Conservation (phyloP, 2,329 filamentous ascomycete species). For the Neopestalotiopsis sp. region DNA sequence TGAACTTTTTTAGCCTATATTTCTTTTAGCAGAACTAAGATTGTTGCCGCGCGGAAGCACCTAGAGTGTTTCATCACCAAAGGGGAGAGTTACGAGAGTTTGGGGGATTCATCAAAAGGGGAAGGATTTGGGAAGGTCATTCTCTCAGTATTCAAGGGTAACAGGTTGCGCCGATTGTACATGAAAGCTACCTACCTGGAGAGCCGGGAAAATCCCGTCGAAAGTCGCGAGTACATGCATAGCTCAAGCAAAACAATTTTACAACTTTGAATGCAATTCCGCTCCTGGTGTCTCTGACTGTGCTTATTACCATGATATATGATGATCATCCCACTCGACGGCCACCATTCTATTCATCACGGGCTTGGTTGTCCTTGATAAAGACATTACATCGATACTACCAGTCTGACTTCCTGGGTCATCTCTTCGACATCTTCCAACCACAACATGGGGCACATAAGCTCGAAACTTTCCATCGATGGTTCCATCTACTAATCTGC, state of each 20-base stretch:
- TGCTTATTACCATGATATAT: too few relatives aligned
- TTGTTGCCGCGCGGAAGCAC: background rate
- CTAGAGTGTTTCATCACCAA: background rate
- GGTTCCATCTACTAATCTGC: too few relatives aligned
- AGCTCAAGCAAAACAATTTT: background rate
- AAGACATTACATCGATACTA: too few relatives aligned
- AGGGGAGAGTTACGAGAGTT: background rate
- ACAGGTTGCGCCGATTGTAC: background rate
- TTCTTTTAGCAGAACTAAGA: conserved; percentile 4
- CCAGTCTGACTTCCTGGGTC: too few relatives aligned
- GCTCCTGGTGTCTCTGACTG: too few relatives aligned
- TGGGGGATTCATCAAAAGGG: background rate
- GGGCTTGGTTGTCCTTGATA: too few relatives aligned
- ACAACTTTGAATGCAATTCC: background rate
- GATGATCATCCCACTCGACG: too few relatives aligned
- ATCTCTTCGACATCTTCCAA: too few relatives aligned
- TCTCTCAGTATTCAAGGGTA: background rate
- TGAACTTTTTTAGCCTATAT: background rate
- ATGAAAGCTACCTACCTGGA: background rate
- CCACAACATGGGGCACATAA: too few relatives aligned
- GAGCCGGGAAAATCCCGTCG: background rate
- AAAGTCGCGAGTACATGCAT: background rate
- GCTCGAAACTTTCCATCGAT: too few relatives aligned
- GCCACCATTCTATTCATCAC: too few relatives aligned
- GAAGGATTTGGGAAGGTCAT: background rate